phyloP scores from a whole-genome alignment of 495 filamentous ascomycete species.

The Bombardia bombarda region DNA sequence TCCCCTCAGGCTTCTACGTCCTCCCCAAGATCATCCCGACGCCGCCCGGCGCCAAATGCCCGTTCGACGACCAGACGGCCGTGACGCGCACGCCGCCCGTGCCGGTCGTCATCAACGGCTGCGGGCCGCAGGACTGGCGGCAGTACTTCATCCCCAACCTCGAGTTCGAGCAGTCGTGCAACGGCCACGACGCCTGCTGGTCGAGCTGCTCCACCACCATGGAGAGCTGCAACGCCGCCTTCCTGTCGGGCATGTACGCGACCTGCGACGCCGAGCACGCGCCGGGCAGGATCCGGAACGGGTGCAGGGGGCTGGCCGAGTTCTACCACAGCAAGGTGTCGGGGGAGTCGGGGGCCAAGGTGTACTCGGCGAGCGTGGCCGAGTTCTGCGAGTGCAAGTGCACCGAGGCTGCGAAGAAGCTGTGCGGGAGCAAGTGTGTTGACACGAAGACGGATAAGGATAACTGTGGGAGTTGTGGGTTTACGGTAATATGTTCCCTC shows the following conservation, averaged over 20 bases:
- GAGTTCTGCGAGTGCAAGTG: slow-evolving; percentile 8
- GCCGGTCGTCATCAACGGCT: slow-evolving; percentile 2
- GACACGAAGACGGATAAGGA: slow-evolving; percentile 4
- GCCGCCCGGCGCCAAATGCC: slow-evolving; percentile 3
- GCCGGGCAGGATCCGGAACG: background rate
- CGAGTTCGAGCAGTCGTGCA: slow-evolving; percentile 2
- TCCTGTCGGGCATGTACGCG: slow-evolving; percentile 2
- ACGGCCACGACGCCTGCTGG: slow-evolving; percentile 6
- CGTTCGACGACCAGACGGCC: background rate
- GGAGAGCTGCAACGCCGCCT: slow-evolving; percentile 5
- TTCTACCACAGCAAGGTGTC: slow-evolving; percentile 3
- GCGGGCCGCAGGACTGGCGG: slow-evolving; percentile 3
- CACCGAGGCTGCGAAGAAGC: slow-evolving; percentile 1
- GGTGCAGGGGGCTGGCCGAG: slow-evolving; percentile 2
- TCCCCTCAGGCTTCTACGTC: slow-evolving; percentile 9
- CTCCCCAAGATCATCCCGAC: background rate
- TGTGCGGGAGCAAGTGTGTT: slow-evolving; percentile 7
- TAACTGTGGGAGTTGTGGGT: slow-evolving; percentile 5
- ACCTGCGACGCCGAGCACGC: slow-evolving; percentile 2
- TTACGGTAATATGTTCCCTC: background rate
- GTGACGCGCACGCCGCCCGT: background rate
- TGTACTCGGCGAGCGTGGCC: background rate
- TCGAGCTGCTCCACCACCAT: slow-evolving; percentile 2
- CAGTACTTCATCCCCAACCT: slow-evolving; percentile 7
- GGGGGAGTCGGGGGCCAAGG: background rate